Base-by-base conservation (phyloP, 495 filamentous ascomycete genomes). In the Penicillium taxi region DNA sequence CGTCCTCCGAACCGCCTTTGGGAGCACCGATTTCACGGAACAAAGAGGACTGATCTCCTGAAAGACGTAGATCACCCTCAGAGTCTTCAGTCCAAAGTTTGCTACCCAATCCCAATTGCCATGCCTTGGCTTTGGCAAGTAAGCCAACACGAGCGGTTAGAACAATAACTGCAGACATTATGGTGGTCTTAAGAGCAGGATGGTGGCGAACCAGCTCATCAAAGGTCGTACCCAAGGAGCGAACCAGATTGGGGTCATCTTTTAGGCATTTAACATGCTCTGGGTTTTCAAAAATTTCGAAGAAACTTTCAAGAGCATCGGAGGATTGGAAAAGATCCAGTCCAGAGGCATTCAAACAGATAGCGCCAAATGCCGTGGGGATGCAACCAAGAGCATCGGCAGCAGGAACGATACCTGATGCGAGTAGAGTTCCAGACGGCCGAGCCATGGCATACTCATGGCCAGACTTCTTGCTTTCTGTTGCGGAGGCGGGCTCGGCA, bases 201-300 rank as follows among this genome's bases (percentile, higher is more conserved):
- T 99, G 93, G 52, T 99, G 91, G 13, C 91, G 80, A 19, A 90
- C 81, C 39, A 99, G 70, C 53, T 99, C 91, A 55, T 99, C 93
- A 53, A 99, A 94, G 9, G 82, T 82, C 5, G 71, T 75, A 14
- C 93, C 91, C 26, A 96, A 66, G 0, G 57, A 58, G 23, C 65
- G 63, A 27, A 68, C 56, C 24, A 70, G 43, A 26, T 71, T 70
- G 5, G 74, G 66, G 37, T 95, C 89, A 24, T 72, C 61, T 30
- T 79, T 74, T 71, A 96, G 69, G 43, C 75, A 78, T 46, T 84
- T 87, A 28, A 96, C 78, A 59, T 99, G 93, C 3, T 79, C 78
- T 4, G 87, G 79, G 44, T 83, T 95, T 59, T 94, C 85, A 47
- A 96, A 96, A 18, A 96, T 85, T 52, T 94, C 86, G 42, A 96